These are phyloP conservation scores for Corynascus novoguineensis DNA, from an alignment of 495 filamentous ascomycete species.

Conservation along the genomic window DNA sequence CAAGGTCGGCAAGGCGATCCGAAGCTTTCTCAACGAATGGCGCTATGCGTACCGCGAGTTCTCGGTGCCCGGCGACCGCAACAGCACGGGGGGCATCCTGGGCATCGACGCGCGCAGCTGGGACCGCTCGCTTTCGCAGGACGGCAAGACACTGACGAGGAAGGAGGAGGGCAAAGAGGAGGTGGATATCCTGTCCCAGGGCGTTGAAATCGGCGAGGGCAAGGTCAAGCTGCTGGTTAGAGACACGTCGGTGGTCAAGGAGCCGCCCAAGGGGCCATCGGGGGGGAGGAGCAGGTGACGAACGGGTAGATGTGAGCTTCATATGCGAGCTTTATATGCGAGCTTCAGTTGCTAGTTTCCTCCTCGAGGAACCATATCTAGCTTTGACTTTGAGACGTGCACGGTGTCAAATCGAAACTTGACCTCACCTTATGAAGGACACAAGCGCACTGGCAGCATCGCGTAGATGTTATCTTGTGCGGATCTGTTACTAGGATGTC, in stretches of 20 bases:
- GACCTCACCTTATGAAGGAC: neutral
- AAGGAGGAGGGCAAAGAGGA: constrained; percentile 55
- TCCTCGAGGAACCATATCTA: neutral
- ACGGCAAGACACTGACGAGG: constrained; percentile 37
- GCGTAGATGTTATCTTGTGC: too few species aligned
- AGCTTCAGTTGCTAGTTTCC: neutral
- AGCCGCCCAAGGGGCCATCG: constrained; percentile 43
- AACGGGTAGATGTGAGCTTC: neutral
- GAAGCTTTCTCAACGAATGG: constrained; percentile 90
- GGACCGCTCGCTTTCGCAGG: constrained; percentile 60
- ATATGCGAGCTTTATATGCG: too few species aligned
- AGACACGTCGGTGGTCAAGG: constrained; percentile 30
- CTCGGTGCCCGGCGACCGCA: constrained; percentile 83
- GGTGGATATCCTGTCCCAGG: constrained; percentile 54
- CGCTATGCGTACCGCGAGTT: constrained; percentile 95
- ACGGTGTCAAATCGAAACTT: neutral
- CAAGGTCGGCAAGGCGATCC: constrained; percentile 92
- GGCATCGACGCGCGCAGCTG: constrained; percentile 89
- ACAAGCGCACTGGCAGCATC: too few species aligned
- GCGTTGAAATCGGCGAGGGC: constrained; percentile 54
- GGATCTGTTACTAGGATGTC: too few species aligned
- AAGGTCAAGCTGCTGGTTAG: constrained; percentile 56
- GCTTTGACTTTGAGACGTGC: neutral
- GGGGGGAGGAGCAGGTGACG: constrained; percentile 33
- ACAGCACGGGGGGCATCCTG: constrained; percentile 86